A percentile compares a stretch with the other conserved stretches of the same genome.
These are phyloP conservation scores for Zalaria sp. DNA, from an alignment of 2,329 filamentous ascomycete genomes.

Conservation along the genomic window DNA sequence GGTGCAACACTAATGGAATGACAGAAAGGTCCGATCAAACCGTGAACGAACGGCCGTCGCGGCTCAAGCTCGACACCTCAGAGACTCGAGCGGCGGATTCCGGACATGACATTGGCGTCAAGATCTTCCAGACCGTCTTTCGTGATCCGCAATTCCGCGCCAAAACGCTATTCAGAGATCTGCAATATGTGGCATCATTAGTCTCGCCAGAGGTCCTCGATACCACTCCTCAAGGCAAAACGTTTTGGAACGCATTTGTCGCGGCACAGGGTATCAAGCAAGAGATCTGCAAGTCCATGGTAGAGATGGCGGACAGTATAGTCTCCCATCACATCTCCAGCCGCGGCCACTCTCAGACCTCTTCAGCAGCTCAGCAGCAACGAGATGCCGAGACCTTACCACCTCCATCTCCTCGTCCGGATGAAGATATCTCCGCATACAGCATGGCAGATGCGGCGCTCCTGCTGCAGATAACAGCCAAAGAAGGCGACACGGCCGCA, in stretches of 20 bases:
- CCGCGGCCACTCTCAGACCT: slow-evolving; percentile 26
- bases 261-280: slow-evolving; percentile 81
- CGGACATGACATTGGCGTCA: slow-evolving; percentile 3
- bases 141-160: slow-evolving; percentile 30
- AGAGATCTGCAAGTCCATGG: slow-evolving; percentile 72
- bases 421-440: slow-evolving; percentile 44
- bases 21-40: too few species aligned
- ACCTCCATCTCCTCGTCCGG: slow-evolving; percentile 11
- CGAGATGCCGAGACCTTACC: slow-evolving; percentile 17
- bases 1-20: too few species aligned
- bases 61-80: slow-evolving; percentile 1
- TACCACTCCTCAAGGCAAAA: slow-evolving; percentile 47
- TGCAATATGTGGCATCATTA: slow-evolving; percentile 46
- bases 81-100: neutral
- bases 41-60: too few species aligned
- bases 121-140: slow-evolving; percentile 23
- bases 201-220: slow-evolving; percentile 43
- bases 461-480: slow-evolving; percentile 88
- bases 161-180: slow-evolving; percentile 32
- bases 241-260: slow-evolving; percentile 81
- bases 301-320: slow-evolving; percentile 58
- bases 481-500: slow-evolving; percentile 76
- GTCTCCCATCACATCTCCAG: slow-evolving; percentile 55
- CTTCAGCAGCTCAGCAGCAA: slow-evolving; percentile 18
- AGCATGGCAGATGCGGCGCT: slow-evolving; percentile 67